Evolutionary conservation across 768 basidiomycete genomes (phyloP).

Genomic region (Serendipita sp.): DNA sequence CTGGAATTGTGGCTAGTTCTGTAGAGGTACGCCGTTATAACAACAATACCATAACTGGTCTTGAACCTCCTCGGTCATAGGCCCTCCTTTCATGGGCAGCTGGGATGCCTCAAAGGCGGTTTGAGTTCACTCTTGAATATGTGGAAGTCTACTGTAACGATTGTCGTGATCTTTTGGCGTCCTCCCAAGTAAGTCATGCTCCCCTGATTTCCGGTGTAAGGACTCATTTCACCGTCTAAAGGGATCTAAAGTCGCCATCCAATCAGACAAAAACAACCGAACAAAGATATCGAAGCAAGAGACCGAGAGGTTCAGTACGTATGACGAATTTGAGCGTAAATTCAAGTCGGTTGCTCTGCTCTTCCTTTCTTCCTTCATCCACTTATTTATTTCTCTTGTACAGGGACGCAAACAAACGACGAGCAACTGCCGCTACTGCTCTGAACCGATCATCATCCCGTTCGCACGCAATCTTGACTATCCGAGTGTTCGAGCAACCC

Average conservation of each 20-base stretch:
- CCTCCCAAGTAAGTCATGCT: constrained; percentile 42
- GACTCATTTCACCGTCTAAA: constrained; percentile 11
- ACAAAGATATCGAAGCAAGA: constrained; percentile 40
- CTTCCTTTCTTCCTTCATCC: not conserved
- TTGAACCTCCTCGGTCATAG: not conserved
- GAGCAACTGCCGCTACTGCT: constrained; percentile 74
- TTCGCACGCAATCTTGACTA: constrained; percentile 72
- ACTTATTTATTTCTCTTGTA: not conserved
- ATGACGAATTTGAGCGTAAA: constrained; percentile 28
- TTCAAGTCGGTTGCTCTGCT: constrained; percentile 21
- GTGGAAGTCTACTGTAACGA: constrained; percentile 91
- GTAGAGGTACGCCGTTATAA: constrained; percentile 35
- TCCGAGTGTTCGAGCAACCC: constrained; percentile 31
- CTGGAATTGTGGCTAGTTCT: constrained; percentile 75
- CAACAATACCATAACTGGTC: not conserved
- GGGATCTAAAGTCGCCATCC: constrained; percentile 39
- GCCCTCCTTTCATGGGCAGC: constrained; percentile 8
- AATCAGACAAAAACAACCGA: constrained; percentile 35
- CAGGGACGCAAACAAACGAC: constrained; percentile 56
- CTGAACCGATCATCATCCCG: constrained; percentile 74
- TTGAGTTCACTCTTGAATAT: constrained; percentile 47
- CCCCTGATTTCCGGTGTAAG: constrained; percentile 1
- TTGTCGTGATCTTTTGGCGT: constrained; percentile 69
- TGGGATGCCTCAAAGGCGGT: constrained; percentile 24
- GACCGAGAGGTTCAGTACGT: constrained; percentile 22